Percentiles rank a stretch among this genome's conserved stretches.
phyloP scores from a whole-genome alignment of 495 filamentous ascomycete genomes.

The Neurospora intermedia region DNA sequence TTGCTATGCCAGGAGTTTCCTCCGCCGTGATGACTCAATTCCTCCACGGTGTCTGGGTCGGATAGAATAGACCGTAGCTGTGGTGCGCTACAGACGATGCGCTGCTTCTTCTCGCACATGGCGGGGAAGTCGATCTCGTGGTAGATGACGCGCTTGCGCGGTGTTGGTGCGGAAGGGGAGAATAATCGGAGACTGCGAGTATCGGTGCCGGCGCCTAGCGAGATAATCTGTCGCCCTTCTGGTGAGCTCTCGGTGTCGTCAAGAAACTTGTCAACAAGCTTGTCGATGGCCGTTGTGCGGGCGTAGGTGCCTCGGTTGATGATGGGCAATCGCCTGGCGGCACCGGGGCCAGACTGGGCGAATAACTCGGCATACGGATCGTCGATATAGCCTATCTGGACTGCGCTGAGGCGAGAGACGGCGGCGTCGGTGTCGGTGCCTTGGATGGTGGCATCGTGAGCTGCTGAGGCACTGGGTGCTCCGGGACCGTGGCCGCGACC shows the following conservation, averaged over 20 bases:
- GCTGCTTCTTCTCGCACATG: conserved; percentile 54
- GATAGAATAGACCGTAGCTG: conserved; percentile 22
- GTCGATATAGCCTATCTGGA: conserved; percentile 73
- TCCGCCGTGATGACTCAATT: neutral
- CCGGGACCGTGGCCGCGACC: conserved; percentile 29
- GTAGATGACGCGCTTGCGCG: conserved; percentile 48
- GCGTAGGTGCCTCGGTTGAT: conserved; percentile 84
- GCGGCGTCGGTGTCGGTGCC: conserved; percentile 88
- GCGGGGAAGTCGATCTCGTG: conserved; percentile 87
- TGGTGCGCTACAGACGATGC: conserved; percentile 20
- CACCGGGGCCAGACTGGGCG: conserved; percentile 29
- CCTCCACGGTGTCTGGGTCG: conserved; percentile 1
- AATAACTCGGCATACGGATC: conserved; percentile 69
- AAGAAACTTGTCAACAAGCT: conserved; percentile 65
- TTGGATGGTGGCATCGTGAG: conserved; percentile 54
- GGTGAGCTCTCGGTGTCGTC: conserved; percentile 11
- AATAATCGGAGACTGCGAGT: conserved; percentile 72
- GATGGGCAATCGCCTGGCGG: conserved; percentile 60
- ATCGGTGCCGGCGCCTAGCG: conserved; percentile 87
- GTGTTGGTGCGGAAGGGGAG: conserved; percentile 15
- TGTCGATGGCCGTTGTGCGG: conserved; percentile 77
- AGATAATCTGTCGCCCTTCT: conserved; percentile 60
- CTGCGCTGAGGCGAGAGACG: conserved; percentile 77
- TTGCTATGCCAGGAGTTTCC: conserved; percentile 11
- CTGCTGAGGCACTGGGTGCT: conserved; percentile 10